A percentile compares a stretch with the other conserved stretches of the same genome.
Evolutionary conservation across 768 basidiomycete genomes (phyloP).

Genomic region (Albatrellus ellisii): DNA sequence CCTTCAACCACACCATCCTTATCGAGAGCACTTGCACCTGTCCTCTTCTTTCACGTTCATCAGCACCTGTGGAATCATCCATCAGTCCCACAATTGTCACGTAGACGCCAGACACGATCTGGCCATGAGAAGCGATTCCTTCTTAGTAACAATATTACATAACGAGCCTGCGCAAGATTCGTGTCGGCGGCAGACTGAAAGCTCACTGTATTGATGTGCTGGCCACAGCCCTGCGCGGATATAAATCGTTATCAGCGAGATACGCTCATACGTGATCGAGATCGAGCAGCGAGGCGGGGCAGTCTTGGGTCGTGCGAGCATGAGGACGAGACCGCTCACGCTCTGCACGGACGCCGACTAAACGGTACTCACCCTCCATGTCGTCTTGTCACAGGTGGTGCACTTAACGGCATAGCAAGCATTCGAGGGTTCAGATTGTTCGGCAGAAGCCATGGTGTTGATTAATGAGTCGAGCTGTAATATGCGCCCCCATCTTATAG

Average conservation of each 20-base stretch:
- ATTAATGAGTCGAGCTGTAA: no score
- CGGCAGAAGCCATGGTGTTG: no score
- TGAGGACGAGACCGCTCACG: background rate
- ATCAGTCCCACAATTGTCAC: background rate
- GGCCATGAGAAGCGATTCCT: background rate
- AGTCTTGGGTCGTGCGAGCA: background rate
- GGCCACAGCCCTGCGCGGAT: conserved; percentile 12
- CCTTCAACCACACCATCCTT: background rate
- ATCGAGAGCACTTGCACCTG: conserved; percentile 29
- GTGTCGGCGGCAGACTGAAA: background rate
- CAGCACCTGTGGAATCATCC: conserved; percentile 28
- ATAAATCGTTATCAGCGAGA: background rate
- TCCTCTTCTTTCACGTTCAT: conserved; percentile 35
- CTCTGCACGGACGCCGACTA: background rate
- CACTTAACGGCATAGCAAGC: conserved; percentile 16
- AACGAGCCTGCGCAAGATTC: conserved; percentile 1
- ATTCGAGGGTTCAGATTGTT: conserved; percentile 8
- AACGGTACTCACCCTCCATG: conserved; percentile 16
- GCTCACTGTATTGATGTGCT: conserved; percentile 12
- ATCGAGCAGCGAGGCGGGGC: background rate
- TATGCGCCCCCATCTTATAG: no score
- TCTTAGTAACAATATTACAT: conserved; percentile 2
- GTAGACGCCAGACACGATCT: background rate
- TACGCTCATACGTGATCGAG: background rate
- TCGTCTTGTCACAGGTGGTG: conserved; percentile 18